Conservation (phyloP, 441 rosid species). For the Syzygium malaccense region DNA sequence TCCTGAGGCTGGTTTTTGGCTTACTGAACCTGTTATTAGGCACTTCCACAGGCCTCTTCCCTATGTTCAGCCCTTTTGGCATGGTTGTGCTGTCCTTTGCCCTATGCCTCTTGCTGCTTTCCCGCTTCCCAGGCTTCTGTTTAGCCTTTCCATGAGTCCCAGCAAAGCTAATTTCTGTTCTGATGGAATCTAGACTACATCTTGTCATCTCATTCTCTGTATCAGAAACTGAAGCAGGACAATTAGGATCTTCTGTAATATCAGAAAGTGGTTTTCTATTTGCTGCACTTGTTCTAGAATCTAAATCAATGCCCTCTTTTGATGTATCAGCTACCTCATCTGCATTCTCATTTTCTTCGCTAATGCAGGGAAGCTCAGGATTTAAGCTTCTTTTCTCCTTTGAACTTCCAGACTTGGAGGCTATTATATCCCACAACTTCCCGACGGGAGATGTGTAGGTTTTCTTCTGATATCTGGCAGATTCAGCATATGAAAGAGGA, state of each 20-base stretch:
- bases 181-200: slow-evolving; percentile 61
- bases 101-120: slow-evolving; percentile 39
- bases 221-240: slow-evolving; percentile 41
- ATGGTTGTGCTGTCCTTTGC: slow-evolving; percentile 35
- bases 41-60: slow-evolving; percentile 30
- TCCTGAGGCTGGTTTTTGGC: slow-evolving; percentile 37
- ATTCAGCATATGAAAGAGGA: slow-evolving; percentile 30
- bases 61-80: slow-evolving; percentile 15
- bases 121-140: slow-evolving; percentile 31
- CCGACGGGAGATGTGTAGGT: slow-evolving; percentile 53
- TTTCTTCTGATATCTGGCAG: slow-evolving; percentile 36
- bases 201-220: slow-evolving; percentile 34
- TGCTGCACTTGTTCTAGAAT: slow-evolving; percentile 23
- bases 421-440: slow-evolving; percentile 67
- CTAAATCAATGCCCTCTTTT: slow-evolving; percentile 24
- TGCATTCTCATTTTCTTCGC: slow-evolving; percentile 66
- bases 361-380: slow-evolving; percentile 83
- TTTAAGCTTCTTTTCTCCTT: slow-evolving; percentile 57
- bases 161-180: slow-evolving; percentile 39
- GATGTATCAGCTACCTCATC: slow-evolving; percentile 40
- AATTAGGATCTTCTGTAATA: slow-evolving; percentile 33
- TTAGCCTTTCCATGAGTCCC: slow-evolving; percentile 34
- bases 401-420: slow-evolving; percentile 59
- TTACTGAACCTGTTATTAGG: slow-evolving; percentile 47
- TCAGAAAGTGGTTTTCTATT: slow-evolving; percentile 57